phyloP scores from a whole-genome alignment of 2,329 filamentous ascomycete species.

The Exserohilum turcica region DNA sequence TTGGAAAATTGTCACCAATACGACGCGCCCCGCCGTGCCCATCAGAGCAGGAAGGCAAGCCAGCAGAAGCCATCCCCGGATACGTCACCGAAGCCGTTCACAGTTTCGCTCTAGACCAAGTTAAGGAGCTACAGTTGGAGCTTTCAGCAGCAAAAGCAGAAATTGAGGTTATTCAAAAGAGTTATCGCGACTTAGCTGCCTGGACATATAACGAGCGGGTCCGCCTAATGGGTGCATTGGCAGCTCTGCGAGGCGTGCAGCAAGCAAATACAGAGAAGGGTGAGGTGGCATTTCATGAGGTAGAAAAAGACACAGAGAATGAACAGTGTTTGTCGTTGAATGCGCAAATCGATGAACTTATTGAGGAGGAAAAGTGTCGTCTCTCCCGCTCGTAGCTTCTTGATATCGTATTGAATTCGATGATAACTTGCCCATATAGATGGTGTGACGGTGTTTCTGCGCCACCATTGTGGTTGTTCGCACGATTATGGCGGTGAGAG shows the following conservation, averaged over 20 bases:
- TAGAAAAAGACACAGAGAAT: not conserved
- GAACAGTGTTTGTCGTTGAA: not conserved
- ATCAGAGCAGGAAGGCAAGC: not conserved
- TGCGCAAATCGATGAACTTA: not conserved
- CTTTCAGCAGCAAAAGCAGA: not conserved
- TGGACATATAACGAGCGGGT: constrained; percentile 7
- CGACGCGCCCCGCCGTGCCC: not conserved
- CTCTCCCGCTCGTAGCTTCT: not conserved
- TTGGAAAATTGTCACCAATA: not conserved
- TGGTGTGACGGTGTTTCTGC: too few relatives aligned
- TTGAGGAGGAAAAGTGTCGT: not conserved
- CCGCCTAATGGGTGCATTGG: not conserved
- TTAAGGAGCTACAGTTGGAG: not conserved
- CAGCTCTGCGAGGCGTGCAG: not conserved
- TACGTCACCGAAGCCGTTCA: not conserved
- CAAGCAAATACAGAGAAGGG: not conserved
- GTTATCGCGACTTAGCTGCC: constrained; percentile 1
- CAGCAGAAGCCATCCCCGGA: not conserved
- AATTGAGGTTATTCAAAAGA: not conserved
- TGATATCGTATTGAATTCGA: too few relatives aligned
- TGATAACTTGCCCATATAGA: too few relatives aligned
- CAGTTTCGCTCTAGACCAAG: not conserved
- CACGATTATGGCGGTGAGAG: too few relatives aligned
- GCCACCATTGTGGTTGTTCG: too few relatives aligned
- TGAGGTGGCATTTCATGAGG: not conserved